phyloP scores from a whole-genome alignment of 768 basidiomycete species.

The Fomitopsis serialis region DNA sequence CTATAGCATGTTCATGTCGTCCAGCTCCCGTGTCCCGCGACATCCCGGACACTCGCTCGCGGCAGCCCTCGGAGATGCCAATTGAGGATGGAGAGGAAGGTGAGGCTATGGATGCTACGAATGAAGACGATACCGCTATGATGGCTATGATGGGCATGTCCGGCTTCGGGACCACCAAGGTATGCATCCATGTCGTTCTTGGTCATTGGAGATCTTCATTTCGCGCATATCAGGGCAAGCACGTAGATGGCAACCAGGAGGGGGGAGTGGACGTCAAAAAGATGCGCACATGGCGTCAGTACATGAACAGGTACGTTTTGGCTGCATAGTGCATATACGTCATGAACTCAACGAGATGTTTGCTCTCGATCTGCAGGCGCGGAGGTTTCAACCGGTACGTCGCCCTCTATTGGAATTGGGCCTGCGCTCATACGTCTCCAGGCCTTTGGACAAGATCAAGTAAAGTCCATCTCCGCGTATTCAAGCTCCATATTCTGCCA shows the following conservation, averaged over 20 bases:
- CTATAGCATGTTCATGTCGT: background rate
- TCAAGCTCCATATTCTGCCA: background rate
- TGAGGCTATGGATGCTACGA: slow-evolving; percentile 45
- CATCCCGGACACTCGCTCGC: slow-evolving; percentile 20
- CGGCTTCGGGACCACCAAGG: slow-evolving; percentile 90
- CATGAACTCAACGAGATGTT: slow-evolving; percentile 7
- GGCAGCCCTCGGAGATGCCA: slow-evolving; percentile 39
- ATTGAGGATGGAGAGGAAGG: slow-evolving; percentile 48
- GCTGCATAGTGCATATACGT: background rate
- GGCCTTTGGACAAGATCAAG: slow-evolving; percentile 95
- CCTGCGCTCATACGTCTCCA: slow-evolving; percentile 27
- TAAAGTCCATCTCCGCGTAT: slow-evolving; percentile 26
- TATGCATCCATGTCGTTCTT: slow-evolving; percentile 21
- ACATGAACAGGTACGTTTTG: slow-evolving; percentile 82
- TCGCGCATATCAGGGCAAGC: slow-evolving; percentile 58
- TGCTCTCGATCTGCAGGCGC: slow-evolving; percentile 38
- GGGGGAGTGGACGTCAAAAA: slow-evolving; percentile 67
- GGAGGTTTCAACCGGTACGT: slow-evolving; percentile 80
- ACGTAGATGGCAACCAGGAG: slow-evolving; percentile 79
- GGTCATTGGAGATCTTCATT: background rate
- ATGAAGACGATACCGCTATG: slow-evolving; percentile 74
- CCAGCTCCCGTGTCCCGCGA: slow-evolving; percentile 19
- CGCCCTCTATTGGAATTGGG: background rate
- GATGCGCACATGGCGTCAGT: slow-evolving; percentile 90
- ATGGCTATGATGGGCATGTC: slow-evolving; percentile 86